These are phyloP conservation scores for Fusarium longipes DNA, from an alignment of 2,329 filamentous ascomycete species.

Conservation along the genomic window DNA sequence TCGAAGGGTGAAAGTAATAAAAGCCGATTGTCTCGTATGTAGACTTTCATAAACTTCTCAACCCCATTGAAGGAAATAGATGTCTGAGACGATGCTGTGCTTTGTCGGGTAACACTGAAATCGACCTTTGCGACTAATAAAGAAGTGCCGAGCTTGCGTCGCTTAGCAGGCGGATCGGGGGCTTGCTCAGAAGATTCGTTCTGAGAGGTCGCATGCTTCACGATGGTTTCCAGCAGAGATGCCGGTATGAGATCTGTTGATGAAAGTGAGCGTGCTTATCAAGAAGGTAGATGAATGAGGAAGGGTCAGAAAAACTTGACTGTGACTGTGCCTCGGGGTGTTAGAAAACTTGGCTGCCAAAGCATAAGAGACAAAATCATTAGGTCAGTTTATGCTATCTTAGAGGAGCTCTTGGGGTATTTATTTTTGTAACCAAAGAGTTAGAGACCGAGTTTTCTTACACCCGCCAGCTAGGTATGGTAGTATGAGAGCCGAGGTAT, in stretches of 20 bases:
- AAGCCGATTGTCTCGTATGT: conserved; percentile 20
- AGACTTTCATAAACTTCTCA: conserved; percentile 39
- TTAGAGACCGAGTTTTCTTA: too few species aligned
- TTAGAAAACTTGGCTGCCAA: not conserved
- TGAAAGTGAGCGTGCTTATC: not conserved
- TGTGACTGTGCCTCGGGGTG: not conserved
- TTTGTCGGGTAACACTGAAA: conserved; percentile 46
- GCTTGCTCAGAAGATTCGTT: conserved; percentile 9
- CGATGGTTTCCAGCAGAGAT: conserved; percentile 39
- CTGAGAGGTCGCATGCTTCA: conserved; percentile 34
- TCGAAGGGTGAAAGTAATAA: conserved; percentile 28
- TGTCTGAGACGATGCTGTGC: conserved; percentile 18
- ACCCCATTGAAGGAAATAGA: conserved; percentile 31
- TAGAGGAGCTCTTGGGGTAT: too few species aligned
- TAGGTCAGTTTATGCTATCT: too few species aligned
- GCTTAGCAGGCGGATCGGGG: conserved; percentile 46
- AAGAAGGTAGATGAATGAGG: not conserved
- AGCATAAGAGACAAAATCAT: too few species aligned
- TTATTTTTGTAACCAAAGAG: too few species aligned
- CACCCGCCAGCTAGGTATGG: too few species aligned
- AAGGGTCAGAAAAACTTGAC: not conserved
- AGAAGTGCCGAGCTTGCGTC: conserved; percentile 45
- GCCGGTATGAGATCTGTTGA: conserved; percentile 44
- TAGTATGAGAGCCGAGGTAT: not conserved
- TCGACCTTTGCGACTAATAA: conserved; percentile 38